Percentiles rank a stretch among this genome's conserved stretches.
Conservation (phyloP, 2,329 filamentous ascomycete genomes). For the Ophiocordyceps camponoti-saundersi region DNA sequence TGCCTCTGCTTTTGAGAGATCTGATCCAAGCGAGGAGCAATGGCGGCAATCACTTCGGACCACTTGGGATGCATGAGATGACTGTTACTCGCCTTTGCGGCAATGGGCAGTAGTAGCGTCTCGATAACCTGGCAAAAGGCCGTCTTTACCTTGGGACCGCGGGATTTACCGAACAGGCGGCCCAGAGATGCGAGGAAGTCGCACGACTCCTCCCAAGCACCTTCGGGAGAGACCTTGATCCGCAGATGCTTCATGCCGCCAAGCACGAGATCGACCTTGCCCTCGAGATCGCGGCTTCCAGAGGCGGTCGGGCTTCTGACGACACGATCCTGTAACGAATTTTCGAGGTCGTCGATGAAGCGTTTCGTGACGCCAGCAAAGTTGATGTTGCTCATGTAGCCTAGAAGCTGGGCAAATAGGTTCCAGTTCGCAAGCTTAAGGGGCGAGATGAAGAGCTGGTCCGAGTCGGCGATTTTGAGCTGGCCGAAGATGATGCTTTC, state of each 20-base stretch:
- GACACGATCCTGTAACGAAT: conserved; percentile 57
- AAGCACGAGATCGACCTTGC: conserved; percentile 72
- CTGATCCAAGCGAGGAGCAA: conserved; percentile 63
- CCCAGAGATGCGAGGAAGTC: conserved; percentile 74
- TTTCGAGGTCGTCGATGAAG: conserved; percentile 67
- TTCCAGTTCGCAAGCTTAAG: conserved; percentile 91
- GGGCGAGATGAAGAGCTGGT: conserved; percentile 60
- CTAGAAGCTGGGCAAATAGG: conserved; percentile 78
- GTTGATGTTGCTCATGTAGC: conserved; percentile 90
- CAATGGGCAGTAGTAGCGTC: conserved; percentile 71
- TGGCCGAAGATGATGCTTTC: conserved; percentile 96
- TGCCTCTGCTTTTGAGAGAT: conserved; percentile 86
- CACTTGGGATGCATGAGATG: conserved; percentile 72
- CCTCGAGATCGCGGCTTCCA: conserved; percentile 52
- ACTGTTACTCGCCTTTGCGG: conserved; percentile 56
- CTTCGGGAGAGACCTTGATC: conserved; percentile 55
- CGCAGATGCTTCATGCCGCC: conserved; percentile 83
- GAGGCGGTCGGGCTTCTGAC: conserved; percentile 45
- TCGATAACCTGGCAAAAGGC: conserved; percentile 89
- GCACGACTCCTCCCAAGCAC: conserved; percentile 72
- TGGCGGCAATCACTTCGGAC: conserved; percentile 65
- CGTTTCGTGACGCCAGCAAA: conserved; percentile 70
- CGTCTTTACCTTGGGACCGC: conserved; percentile 80
- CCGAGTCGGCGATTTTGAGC: conserved; percentile 72
- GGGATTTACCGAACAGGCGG: conserved; percentile 66